Evolutionary conservation across 108 stramenopile species (phyloP).

Genomic region (Poteriospumella lacustris): DNA sequence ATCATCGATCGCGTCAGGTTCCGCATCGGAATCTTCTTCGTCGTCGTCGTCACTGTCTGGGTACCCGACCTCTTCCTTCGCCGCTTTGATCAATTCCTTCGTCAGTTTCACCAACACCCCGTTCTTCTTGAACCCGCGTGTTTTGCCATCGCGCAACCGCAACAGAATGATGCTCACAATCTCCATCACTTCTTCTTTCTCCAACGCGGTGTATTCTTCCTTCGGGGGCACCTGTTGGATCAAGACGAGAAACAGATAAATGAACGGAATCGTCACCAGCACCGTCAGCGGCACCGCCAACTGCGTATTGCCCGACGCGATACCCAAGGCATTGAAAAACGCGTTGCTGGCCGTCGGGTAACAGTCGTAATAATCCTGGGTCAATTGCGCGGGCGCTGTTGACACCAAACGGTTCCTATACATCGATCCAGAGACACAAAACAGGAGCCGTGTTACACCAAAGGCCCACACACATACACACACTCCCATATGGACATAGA

Average conservation of each 20-base stretch:
- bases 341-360: not conserved
- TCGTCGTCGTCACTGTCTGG: constrained; percentile 17
- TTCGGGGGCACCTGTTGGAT: constrained; percentile 7
- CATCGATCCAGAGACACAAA: no score
- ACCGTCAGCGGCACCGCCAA: not conserved
- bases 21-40: no score
- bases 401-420: no score
- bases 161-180: not conserved
- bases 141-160: not conserved
- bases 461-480: no score
- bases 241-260: not conserved
- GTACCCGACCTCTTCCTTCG: constrained; percentile 4
- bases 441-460: no score
- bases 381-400: no score
- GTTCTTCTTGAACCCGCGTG: not conserved
- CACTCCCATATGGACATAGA: no score
- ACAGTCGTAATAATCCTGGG: constrained; percentile 2
- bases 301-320: not conserved
- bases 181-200: constrained; percentile 2
- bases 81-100: not conserved
- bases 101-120: not conserved
- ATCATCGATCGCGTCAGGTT: no score
- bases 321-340: not conserved
- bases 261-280: not conserved
- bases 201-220: not conserved